Conservation (phyloP, 768 basidiomycete genomes). For the Mycena rosella region DNA sequence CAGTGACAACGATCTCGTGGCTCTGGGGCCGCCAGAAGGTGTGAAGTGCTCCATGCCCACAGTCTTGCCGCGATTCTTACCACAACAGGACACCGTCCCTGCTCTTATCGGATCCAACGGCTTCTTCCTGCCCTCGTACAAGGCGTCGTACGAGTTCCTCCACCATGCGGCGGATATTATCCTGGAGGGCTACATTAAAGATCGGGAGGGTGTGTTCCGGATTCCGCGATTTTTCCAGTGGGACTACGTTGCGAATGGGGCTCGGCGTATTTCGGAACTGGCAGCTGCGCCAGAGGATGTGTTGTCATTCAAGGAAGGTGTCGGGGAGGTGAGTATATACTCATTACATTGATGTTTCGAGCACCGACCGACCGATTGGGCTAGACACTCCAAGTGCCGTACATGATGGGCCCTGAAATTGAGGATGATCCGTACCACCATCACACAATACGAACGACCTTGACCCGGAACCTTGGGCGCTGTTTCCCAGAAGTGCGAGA, state of each 20-base stretch:
- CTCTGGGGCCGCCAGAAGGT: constrained; percentile 3
- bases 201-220: constrained; percentile 14
- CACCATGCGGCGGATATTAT: not conserved
- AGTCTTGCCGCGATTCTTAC: not conserved
- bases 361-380: not conserved
- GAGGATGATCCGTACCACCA: not conserved
- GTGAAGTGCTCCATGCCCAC: not conserved
- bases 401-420: not conserved
- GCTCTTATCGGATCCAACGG: not conserved
- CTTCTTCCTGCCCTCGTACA: not conserved
- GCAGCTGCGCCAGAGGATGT: constrained; percentile 8
- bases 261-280: constrained; percentile 6
- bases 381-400: constrained; percentile 9
- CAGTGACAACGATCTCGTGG: constrained; percentile 1
- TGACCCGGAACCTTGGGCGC: constrained; percentile 9
- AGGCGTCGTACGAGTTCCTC: not conserved
- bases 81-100: constrained; percentile 7
- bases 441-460: not conserved
- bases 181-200: not conserved
- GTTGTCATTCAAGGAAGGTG: constrained; percentile 5
- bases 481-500: not conserved
- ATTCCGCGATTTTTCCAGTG: not conserved
- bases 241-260: constrained; percentile 16
- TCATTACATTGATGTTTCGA: not conserved
- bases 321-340: not conserved